A percentile compares a stretch with the other conserved stretches of the same genome.
Conservation (phyloP, 1,139 yeast genomes). For the Maudiozyma humilis region DNA sequence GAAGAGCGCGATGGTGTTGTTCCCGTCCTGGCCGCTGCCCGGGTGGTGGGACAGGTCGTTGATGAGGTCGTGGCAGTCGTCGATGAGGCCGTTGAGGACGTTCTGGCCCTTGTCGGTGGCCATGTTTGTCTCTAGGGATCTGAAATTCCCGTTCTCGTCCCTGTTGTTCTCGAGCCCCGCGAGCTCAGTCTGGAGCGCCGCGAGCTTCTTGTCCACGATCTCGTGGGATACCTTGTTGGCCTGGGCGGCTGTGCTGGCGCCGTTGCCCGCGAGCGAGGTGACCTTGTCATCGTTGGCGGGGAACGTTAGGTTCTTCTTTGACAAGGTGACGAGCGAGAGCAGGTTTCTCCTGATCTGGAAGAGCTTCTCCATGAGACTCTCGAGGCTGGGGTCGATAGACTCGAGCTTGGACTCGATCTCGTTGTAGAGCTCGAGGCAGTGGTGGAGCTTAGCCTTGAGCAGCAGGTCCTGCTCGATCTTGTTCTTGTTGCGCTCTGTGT, state of each 20-base stretch:
- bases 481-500: conserved; percentile 28
- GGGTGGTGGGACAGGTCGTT: conserved; percentile 62
- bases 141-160: conserved; percentile 40
- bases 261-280: not conserved
- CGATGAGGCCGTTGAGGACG: conserved; percentile 62
- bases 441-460: conserved; percentile 49
- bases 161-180: conserved; percentile 38
- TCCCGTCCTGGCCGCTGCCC: conserved; percentile 25
- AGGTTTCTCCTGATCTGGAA: conserved; percentile 48
- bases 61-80: conserved; percentile 71
- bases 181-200: conserved; percentile 34
- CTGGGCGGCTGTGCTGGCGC: not conserved
- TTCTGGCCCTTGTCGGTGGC: conserved; percentile 45
- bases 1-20: conserved; percentile 29
- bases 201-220: conserved; percentile 27
- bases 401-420: conserved; percentile 47
- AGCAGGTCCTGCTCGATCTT: conserved; percentile 50
- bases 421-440: conserved; percentile 47
- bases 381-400: conserved; percentile 49
- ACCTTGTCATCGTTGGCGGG: conserved; percentile 21
- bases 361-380: conserved; percentile 43
- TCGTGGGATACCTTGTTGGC: conserved; percentile 16
- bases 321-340: conserved; percentile 40
- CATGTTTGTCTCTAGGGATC: conserved; percentile 33
- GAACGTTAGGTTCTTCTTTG: conserved; percentile 15